Evolutionary conservation across 257 asterid species (phyloP).

Genomic region (Prunella vulgaris): DNA sequence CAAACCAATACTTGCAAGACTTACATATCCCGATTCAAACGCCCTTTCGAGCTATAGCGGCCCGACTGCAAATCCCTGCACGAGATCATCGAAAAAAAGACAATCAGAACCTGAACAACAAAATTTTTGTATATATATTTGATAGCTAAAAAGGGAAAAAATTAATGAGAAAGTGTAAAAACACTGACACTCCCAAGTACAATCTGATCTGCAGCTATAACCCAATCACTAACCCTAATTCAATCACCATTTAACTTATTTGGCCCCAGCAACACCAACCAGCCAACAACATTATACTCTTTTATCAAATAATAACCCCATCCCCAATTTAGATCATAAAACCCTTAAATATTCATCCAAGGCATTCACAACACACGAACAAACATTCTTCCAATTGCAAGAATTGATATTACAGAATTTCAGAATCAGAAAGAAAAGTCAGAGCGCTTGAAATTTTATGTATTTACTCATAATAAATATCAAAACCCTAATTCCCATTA

Average conservation of each 20-base stretch:
- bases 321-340: constrained; percentile 10
- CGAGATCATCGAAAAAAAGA: constrained; percentile 20
- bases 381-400: constrained; percentile 10
- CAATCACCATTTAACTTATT: background rate
- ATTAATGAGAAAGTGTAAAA: background rate
- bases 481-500: constrained; percentile 12
- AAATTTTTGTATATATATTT: background rate
- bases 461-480: background rate
- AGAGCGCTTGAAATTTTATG: background rate
- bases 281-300: background rate
- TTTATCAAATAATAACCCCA: background rate
- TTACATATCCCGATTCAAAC: constrained; percentile 35
- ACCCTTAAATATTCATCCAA: background rate
- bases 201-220: constrained; percentile 29
- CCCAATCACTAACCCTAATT: constrained; percentile 32
- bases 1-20: constrained; percentile 17
- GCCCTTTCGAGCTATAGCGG: background rate
- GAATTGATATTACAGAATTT: background rate
- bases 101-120: constrained; percentile 8
- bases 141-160: background rate
- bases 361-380: background rate
- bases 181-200: constrained; percentile 8
- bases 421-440: background rate
- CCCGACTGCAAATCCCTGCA: constrained; percentile 26
- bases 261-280: constrained; percentile 9